phyloP scores from a whole-genome alignment of 2,329 filamentous ascomycete species.

The Trichoderma sp. region DNA sequence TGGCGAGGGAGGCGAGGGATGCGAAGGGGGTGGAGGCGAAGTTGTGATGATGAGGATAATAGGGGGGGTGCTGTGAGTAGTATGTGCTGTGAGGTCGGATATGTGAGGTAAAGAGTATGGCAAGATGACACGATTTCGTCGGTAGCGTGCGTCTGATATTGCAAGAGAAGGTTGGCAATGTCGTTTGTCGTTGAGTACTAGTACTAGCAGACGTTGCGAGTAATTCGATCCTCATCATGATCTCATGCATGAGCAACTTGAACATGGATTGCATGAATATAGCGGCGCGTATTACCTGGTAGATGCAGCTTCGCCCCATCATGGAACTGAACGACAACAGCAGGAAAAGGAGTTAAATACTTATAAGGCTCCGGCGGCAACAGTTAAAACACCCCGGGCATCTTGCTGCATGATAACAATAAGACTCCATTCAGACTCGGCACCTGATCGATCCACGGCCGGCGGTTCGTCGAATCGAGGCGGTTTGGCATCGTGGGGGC shows the following conservation, averaged over 20 bases:
- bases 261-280: no score
- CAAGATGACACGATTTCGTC: no score
- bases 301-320: no score
- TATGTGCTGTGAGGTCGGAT: not conserved
- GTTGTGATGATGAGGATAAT: slow-evolving; percentile 32
- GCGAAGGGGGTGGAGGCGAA: slow-evolving; percentile 31
- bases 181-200: no score
- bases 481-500: slow-evolving; percentile 24
- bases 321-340: not conserved
- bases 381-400: not conserved
- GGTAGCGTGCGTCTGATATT: no score
- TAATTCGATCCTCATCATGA: no score
- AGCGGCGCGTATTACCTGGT: no score
- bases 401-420: not conserved
- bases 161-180: no score
- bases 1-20: slow-evolving; percentile 56
- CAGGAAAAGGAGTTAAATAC: not conserved
- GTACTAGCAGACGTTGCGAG: no score
- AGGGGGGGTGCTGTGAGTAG: no score
- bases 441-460: slow-evolving; percentile 16
- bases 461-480: slow-evolving; percentile 12
- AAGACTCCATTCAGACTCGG: not conserved
- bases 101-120: not conserved
- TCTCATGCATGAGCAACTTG: not conserved
- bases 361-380: not conserved